A percentile compares a stretch with the other conserved stretches of the same genome.
These are phyloP conservation scores for Pseudisothecium myosuroides DNA, from an alignment of 225 moss, liverwort and hornwort species.

Conservation along the genomic window DNA sequence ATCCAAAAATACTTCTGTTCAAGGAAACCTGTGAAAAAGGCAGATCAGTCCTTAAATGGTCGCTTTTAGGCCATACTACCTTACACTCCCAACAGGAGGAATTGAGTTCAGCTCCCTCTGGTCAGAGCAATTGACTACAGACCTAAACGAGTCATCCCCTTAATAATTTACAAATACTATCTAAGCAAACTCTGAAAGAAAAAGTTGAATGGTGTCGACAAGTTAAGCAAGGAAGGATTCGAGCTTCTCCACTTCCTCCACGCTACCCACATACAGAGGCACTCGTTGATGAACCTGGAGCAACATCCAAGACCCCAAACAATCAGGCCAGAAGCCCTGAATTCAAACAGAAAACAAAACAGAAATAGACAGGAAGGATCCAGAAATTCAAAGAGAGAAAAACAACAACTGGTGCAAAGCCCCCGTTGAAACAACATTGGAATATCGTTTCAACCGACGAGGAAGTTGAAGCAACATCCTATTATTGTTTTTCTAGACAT, in stretches of 20 bases:
- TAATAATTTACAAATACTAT: background rate
- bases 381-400: background rate
- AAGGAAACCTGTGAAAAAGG: too few species aligned
- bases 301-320: background rate
- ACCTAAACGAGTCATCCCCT: background rate
- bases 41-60: too few species aligned
- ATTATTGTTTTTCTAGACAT: background rate
- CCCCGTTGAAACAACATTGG: background rate
- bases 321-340: background rate
- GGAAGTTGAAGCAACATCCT: background rate
- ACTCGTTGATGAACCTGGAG: conserved; percentile 83
- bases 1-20: too few species aligned
- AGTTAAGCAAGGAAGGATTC: conserved; percentile 69
- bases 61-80: too few species aligned
- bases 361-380: background rate
- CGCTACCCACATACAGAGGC: conserved; percentile 69
- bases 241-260: conserved; percentile 85
- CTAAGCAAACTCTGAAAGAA: background rate
- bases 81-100: background rate
- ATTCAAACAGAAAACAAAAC: background rate
- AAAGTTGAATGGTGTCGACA: conserved; percentile 5
- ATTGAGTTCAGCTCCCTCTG: background rate
- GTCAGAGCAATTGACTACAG: background rate
- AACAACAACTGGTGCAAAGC: background rate
- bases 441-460: too few species aligned